phyloP scores from a whole-genome alignment of 495 filamentous ascomycete genomes.

The Monascus purpureus region DNA sequence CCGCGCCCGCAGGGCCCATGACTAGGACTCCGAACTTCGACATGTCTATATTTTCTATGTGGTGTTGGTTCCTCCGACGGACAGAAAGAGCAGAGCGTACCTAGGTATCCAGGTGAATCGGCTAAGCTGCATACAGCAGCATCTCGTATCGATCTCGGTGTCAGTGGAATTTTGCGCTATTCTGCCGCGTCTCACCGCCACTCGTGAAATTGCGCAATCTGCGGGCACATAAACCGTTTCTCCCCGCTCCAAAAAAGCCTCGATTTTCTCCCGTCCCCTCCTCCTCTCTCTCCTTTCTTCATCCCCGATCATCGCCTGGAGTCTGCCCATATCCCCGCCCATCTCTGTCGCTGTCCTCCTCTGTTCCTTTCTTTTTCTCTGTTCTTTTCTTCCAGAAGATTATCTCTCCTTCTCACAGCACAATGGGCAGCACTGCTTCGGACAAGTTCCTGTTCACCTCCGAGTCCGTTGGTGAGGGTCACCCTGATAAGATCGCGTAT shows the following conservation, averaged over 20 bases:
- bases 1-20: constrained; percentile 82
- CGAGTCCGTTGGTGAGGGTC: constrained; percentile 95
- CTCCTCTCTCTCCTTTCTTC: constrained; percentile 9
- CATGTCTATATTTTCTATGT: no score
- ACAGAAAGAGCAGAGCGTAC: constrained; percentile 7
- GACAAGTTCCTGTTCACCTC: constrained; percentile 95
- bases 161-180: neutral
- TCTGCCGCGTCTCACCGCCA: neutral
- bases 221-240: neutral
- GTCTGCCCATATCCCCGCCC: constrained; percentile 6
- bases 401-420: constrained; percentile 17
- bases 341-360: constrained; percentile 10
- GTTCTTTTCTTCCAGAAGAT: constrained; percentile 7
- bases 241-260: constrained; percentile 10
- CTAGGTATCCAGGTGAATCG: no score
- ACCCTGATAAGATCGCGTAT: constrained; percentile 92
- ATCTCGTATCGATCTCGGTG: neutral
- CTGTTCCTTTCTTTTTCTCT: constrained; percentile 8
- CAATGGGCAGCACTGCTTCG: constrained; percentile 47
- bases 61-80: constrained; percentile 10
- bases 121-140: no score
- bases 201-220: neutral
- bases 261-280: constrained; percentile 14
- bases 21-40: constrained; percentile 90
- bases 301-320: constrained; percentile 8